Percentiles rank a stretch among this genome's conserved stretches.
Conservation (phyloP, 2,329 filamentous ascomycete genomes). For the Diplocarpon mali region DNA sequence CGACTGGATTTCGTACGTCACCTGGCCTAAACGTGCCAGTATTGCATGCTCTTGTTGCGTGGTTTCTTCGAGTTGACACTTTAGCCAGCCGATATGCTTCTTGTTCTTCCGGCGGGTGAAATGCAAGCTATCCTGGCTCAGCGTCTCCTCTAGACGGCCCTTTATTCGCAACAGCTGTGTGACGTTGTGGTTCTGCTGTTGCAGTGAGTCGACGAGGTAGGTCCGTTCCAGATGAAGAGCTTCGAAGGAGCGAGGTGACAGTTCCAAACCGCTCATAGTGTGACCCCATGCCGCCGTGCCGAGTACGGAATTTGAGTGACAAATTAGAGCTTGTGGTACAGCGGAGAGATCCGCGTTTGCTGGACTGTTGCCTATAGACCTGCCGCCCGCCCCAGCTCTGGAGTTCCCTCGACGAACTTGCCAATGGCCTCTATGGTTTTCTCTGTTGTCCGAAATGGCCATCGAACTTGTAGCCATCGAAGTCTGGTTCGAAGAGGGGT, state of each 20-base stretch:
- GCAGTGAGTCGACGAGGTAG: constrained; percentile 2
- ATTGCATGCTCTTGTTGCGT: neutral
- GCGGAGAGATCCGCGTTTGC: neutral
- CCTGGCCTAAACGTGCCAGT: neutral
- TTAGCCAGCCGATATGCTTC: neutral
- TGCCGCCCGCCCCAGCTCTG: neutral
- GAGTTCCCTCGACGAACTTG: neutral
- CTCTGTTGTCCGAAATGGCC: neutral
- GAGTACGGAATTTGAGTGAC: neutral
- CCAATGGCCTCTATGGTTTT: neutral
- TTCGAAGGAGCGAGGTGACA: neutral
- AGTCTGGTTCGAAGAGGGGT: neutral
- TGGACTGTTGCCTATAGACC: neutral
- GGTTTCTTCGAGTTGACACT: neutral
- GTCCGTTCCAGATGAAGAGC: constrained; percentile 2
- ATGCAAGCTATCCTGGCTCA: neutral
- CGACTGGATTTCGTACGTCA: neutral
- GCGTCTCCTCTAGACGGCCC: neutral
- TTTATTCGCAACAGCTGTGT: neutral
- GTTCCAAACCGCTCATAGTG: neutral
- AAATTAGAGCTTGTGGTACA: neutral
- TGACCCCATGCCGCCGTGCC: neutral
- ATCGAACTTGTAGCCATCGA: neutral
- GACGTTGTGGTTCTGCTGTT: neutral
- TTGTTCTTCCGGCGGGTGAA: neutral